These are phyloP conservation scores for Trichoderma cornu-damae DNA, from an alignment of 2,329 filamentous ascomycete species.

Conservation along the genomic window DNA sequence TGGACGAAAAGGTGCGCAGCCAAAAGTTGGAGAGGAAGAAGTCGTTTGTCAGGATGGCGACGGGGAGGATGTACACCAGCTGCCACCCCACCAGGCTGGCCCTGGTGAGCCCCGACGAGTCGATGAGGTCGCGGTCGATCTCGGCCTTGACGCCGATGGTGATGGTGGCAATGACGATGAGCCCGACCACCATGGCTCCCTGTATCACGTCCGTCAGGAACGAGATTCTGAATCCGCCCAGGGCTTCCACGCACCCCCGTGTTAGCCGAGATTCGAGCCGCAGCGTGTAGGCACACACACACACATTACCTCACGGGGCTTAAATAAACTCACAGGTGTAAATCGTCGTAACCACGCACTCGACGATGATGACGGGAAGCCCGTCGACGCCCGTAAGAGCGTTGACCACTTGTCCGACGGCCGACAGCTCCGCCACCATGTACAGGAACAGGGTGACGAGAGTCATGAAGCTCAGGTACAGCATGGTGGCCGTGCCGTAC, in stretches of 20 bases:
- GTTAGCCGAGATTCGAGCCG: neutral
- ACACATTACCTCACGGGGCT: neutral
- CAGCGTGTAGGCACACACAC: too few species aligned
- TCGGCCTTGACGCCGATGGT: constrained; percentile 71
- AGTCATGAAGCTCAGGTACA: constrained; percentile 73
- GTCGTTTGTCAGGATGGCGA: constrained; percentile 77
- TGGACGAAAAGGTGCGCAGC: constrained; percentile 17
- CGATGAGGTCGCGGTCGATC: constrained; percentile 64
- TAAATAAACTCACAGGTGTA: constrained; percentile 63
- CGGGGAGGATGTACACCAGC: constrained; percentile 75
- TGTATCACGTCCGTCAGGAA: constrained; percentile 82
- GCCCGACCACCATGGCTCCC: constrained; percentile 67
- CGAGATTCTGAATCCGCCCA: constrained; percentile 78
- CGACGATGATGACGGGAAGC: constrained; percentile 69
- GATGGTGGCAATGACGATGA: constrained; percentile 71
- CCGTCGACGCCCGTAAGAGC: constrained; percentile 69
- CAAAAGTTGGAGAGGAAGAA: constrained; percentile 71
- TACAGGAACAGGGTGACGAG: constrained; percentile 79
- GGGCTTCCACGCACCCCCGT: constrained; percentile 44
- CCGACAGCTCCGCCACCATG: constrained; percentile 80
- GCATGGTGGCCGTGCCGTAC: constrained; percentile 62
- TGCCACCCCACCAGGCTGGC: constrained; percentile 74
- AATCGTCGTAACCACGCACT: constrained; percentile 72
- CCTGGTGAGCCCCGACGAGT: constrained; percentile 63
- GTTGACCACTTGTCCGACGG: constrained; percentile 71